Conservation (phyloP, 495 filamentous ascomycete genomes). For the Neurospora hispaniola region DNA sequence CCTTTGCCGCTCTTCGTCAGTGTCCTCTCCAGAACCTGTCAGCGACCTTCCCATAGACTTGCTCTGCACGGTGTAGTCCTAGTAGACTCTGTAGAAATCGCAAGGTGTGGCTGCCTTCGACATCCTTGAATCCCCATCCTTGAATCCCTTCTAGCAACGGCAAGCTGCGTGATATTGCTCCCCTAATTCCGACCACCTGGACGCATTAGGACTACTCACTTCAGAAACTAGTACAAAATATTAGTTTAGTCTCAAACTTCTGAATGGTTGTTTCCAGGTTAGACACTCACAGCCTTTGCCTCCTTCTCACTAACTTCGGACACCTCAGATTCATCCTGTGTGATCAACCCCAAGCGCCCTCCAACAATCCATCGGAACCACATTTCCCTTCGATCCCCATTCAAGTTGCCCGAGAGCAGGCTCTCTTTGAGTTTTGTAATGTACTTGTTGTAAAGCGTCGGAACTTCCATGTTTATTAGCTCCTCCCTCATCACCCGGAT, state of each 20-base stretch:
- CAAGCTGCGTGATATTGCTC: background rate
- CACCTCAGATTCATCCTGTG: slow-evolving; percentile 44
- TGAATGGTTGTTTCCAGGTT: background rate
- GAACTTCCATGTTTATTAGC: slow-evolving; percentile 64
- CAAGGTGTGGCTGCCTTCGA: too few relatives aligned
- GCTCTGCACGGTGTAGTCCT: too few relatives aligned
- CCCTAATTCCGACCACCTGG: background rate
- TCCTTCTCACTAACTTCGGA: slow-evolving; percentile 58
- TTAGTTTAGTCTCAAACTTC: background rate
- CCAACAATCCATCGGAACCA: slow-evolving; percentile 61
- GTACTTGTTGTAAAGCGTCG: slow-evolving; percentile 67
- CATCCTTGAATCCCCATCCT: background rate
- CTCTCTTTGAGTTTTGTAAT: slow-evolving; percentile 60
- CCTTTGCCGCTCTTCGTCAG: too few relatives aligned
- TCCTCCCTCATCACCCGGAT: slow-evolving; percentile 70
- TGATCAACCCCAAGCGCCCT: slow-evolving; percentile 63
- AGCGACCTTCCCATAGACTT: too few relatives aligned
- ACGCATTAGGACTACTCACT: background rate
- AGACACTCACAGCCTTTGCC: slow-evolving; percentile 45
- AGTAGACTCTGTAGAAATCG: too few relatives aligned
- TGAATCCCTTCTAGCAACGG: background rate
- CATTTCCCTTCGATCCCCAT: slow-evolving; percentile 71
- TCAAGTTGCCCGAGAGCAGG: slow-evolving; percentile 58
- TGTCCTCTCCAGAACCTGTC: too few relatives aligned
- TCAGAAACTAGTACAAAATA: background rate